phyloP scores from a whole-genome alignment of 2,329 filamentous ascomycete species.

The Lasiodiplodia sp. region DNA sequence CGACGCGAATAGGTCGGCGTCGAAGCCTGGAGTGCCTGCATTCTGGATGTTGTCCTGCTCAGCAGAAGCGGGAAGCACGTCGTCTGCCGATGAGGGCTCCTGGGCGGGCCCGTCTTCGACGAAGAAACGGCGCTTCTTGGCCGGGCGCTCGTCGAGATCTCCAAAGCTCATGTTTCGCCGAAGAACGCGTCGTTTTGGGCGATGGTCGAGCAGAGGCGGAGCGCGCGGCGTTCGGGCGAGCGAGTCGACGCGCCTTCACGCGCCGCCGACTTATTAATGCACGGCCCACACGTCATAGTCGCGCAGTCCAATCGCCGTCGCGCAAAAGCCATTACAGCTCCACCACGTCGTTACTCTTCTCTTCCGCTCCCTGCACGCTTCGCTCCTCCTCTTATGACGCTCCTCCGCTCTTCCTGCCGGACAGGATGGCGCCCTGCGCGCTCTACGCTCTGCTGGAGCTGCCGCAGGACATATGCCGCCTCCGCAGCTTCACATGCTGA shows the following conservation, averaged over 20 bases:
- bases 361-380: not conserved
- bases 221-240: not conserved
- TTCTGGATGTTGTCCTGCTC: conserved; percentile 32
- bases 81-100: conserved; percentile 43
- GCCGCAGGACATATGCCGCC: conserved; percentile 25
- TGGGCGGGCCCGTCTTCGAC: conserved; percentile 53
- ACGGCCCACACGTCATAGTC: conserved; percentile 22
- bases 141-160: conserved; percentile 61
- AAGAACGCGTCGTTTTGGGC: not conserved
- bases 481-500: conserved; percentile 51
- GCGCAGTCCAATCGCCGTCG: conserved; percentile 24
- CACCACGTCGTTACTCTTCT: not conserved
- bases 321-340: conserved; percentile 23
- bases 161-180: conserved; percentile 44
- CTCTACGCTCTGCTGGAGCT: conserved; percentile 14
- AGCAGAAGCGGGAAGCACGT: conserved; percentile 34
- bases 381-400: conserved; percentile 16
- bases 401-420: conserved; percentile 3
- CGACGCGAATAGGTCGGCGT: conserved; percentile 62
- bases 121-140: conserved; percentile 70
- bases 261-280: conserved; percentile 32
- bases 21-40: conserved; percentile 53
- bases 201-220: conserved; percentile 26
- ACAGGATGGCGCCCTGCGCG: conserved; percentile 21
- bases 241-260: conserved; percentile 23